These are phyloP conservation scores for Irpex sp. DNA, from an alignment of 1,284 basidiomycete species.

Conservation along the genomic window DNA sequence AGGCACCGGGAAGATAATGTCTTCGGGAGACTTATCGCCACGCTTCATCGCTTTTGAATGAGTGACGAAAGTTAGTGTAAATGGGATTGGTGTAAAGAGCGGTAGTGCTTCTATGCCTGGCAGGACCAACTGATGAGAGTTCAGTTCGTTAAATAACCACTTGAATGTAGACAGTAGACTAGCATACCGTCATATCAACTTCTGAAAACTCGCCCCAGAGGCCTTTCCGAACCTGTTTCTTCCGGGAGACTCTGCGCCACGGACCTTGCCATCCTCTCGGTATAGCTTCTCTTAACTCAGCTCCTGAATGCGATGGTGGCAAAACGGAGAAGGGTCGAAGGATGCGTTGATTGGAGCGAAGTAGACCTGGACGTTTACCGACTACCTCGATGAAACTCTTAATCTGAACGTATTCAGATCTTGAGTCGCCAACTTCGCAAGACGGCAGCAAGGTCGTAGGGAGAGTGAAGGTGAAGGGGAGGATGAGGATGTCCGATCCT, in stretches of 20 bases:
- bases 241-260: constrained; percentile 4
- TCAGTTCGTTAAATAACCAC: background rate
- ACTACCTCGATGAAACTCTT: constrained; percentile 19
- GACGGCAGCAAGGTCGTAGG: constrained; percentile 20
- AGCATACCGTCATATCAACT: constrained; percentile 14
- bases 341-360: constrained; percentile 15
- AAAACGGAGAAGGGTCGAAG: constrained; percentile 16
- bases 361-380: constrained; percentile 17
- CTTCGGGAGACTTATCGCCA: constrained; percentile 4
- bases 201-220: constrained; percentile 20
- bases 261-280: constrained; percentile 1
- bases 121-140: background rate
- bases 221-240: constrained; percentile 15
- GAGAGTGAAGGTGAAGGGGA: constrained; percentile 22
- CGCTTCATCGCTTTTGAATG: constrained; percentile 11
- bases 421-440: constrained; percentile 9
- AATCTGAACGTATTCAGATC: background rate
- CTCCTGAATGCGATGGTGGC: constrained; percentile 10
- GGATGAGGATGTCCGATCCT: constrained; percentile 15
- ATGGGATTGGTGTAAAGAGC: constrained; percentile 15
- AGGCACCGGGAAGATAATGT: constrained; percentile 1
- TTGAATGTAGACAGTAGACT: constrained; percentile 2
- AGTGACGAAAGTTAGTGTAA: constrained; percentile 12
- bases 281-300: constrained; percentile 1
- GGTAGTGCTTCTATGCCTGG: constrained; percentile 9